Evolutionary conservation across 805 yeast genomes (phyloP), one percentile per base, ranked within the genome.

Genomic region (Zygosaccharomyces pseudorouxii): DNA sequence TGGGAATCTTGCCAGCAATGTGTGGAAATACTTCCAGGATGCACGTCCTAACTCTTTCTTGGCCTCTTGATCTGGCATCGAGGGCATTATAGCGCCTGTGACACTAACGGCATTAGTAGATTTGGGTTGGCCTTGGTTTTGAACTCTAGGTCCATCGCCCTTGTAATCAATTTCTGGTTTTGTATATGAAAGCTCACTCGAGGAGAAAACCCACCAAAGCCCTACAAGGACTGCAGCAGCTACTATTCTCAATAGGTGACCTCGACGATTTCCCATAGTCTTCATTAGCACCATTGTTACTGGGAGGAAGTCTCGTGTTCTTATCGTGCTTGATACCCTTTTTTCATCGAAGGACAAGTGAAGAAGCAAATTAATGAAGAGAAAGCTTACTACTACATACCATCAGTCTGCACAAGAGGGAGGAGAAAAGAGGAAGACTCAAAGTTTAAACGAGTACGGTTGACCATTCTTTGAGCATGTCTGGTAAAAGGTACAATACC

Each of bases 1-100:
- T 0, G 99, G 98, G 62, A 86, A 93, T 61, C 97, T 77, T 1
- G 98, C 95, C 42, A 93, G 72, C 29, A 90, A 82, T 0, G 98
- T 92, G 68, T 93, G 99, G 62, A 93, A 81, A 37, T 92, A 70
- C 61, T 79, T 86, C 99, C 99, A 92, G 0, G 96, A 82, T 0
- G 97, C 85, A 49, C 86, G 78, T 1, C 99, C 99, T 5, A 92
- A 76, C 59, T 86, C 93, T 1, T 95, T 93, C 54, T 71, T 71
- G 8, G 65, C 64, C 25, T 62, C 60, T 55, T 82, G 89, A 66
- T 92, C 92, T 12, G 86, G 86, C 96, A 93, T 89, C 56, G 87
- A 79, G 5, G 96, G 96, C 99, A 93, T 93, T 60, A 89, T 89
- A 2, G 89, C 74, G 37, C 47, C 55, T 35, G 55, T 28, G 28